Percentiles rank a stretch among this genome's conserved stretches.
These are phyloP conservation scores for Xerophyta viscosa DNA, from an alignment of 106 monocot species.

Conservation along the genomic window DNA sequence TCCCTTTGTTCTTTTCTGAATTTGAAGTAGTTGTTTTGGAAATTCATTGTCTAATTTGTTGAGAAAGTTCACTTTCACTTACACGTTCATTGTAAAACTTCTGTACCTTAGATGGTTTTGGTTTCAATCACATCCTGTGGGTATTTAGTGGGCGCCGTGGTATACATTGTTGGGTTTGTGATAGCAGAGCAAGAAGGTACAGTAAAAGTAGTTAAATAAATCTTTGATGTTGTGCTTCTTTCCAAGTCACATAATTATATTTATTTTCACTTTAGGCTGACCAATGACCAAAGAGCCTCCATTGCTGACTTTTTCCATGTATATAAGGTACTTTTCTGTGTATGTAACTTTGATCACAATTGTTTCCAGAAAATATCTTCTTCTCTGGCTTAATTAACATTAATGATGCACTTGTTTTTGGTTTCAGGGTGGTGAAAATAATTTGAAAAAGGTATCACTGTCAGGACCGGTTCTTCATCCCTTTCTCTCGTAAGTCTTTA, in stretches of 20 bases:
- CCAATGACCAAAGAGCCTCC: constrained; percentile 78
- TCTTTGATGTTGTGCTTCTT: background rate
- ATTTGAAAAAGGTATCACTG: constrained; percentile 72
- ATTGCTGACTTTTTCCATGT: constrained; percentile 83
- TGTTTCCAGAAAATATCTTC: too few species aligned
- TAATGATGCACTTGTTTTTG: background rate
- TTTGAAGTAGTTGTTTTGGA: too few species aligned
- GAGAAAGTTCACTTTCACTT: too few species aligned
- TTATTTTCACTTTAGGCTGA: constrained; percentile 41
- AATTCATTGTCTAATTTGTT: too few species aligned
- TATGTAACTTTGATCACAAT: background rate
- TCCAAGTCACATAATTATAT: background rate
- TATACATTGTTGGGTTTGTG: constrained; percentile 99
- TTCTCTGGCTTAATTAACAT: too few species aligned
- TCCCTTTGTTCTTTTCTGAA: too few species aligned
- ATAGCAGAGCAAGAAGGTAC: constrained; percentile 92
- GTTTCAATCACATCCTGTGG: constrained; percentile 95
- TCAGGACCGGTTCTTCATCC: constrained; percentile 77
- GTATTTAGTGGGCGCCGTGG: constrained; percentile 98
- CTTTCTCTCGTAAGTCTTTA: constrained; percentile 66
- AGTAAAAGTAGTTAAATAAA: background rate
- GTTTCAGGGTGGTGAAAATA: constrained; percentile 79
- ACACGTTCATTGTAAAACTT: background rate
- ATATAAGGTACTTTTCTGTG: constrained; percentile 54
- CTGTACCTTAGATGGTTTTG: constrained; percentile 83